Evolutionary conservation across 371 early-diverging fungal genomes (phyloP), one percentile per base, ranked within the genome.

Genomic region (Mucor circinelloides): DNA sequence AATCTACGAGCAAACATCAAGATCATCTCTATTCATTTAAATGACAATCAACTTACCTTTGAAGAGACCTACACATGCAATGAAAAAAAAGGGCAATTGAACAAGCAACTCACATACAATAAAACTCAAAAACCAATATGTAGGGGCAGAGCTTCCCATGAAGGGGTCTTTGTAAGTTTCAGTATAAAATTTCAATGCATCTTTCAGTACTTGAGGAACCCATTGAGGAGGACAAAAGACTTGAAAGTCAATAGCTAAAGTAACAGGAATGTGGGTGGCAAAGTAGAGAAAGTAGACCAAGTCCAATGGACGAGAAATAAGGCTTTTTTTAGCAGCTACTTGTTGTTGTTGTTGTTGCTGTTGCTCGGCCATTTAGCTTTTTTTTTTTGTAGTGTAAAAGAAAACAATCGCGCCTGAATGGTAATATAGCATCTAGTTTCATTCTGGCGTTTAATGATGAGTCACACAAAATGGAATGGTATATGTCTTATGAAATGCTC

Each of bases 1-100:
- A 52, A 50, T 48, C 58, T 66, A 23, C 2, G 23, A 17, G 10
- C 31, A 64, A 21, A 42, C 25, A n/a, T 50, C 21, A 54, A 21
- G 4, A 40, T 40, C 17, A 17, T 40, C 1, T 25, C 27, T 0
- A 40, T 32, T 4, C 10, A 63, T 55, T 10, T 8, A 28, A 10
- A 23, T 32, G 7, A 12, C 36, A n/a, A 17, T 40, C 36, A 40
- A 28, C 44, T 46, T 67, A 86, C 85, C 76, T 66, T 77, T 77
- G 67, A 74, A 76, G 42, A 90, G 69, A 1, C 82, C 81, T 60
- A 73, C 64, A 23, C 74, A 77, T n/a, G 85, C 89, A 44, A 78
- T 77, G 65, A 90, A 82, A 67, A 91, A 90, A 70, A 91, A 86
- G 0, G 91, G 91, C 7, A 89, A 70, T 70, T 91, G 91, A n/a